Evolutionary conservation across 495 filamentous ascomycete genomes (phyloP).

Genomic region (Cercophora sp.): DNA sequence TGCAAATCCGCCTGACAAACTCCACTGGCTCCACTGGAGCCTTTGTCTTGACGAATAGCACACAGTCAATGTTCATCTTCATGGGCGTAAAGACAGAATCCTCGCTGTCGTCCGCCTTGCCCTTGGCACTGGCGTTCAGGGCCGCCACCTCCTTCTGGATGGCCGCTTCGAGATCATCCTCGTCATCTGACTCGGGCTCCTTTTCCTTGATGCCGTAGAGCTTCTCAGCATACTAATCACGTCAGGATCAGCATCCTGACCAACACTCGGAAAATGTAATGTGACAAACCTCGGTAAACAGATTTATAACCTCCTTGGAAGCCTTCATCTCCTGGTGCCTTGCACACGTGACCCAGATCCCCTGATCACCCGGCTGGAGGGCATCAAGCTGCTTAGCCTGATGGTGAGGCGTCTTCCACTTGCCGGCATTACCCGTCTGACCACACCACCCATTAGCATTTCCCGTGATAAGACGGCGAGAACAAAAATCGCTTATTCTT

Average conservation of each 20-base stretch:
- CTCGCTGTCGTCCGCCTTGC: slow-evolving; percentile 30
- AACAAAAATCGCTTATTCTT: not conserved
- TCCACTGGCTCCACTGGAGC: slow-evolving; percentile 74
- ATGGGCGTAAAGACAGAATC: slow-evolving; percentile 57
- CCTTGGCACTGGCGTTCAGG: slow-evolving; percentile 51
- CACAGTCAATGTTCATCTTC: slow-evolving; percentile 72
- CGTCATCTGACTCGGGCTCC: slow-evolving; percentile 29
- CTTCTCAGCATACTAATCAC: slow-evolving; percentile 50
- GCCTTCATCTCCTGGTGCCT: slow-evolving; percentile 75
- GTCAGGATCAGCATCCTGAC: too few species aligned
- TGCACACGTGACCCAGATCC: slow-evolving; percentile 88
- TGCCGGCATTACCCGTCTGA: slow-evolving; percentile 48
- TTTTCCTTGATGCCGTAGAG: slow-evolving; percentile 54
- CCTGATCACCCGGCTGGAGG: slow-evolving; percentile 72
- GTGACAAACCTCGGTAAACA: slow-evolving; percentile 68
- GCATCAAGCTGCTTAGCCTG: slow-evolving; percentile 36
- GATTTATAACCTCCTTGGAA: slow-evolving; percentile 61
- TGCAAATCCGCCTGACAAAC: slow-evolving; percentile 71
- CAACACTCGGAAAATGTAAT: too few species aligned
- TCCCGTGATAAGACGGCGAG: not conserved
- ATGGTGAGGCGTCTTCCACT: slow-evolving; percentile 54
- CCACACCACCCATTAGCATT: not conserved
- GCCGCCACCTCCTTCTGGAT: slow-evolving; percentile 73
- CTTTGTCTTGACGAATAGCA: slow-evolving; percentile 62
- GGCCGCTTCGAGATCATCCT: slow-evolving; percentile 73